These are phyloP conservation scores for Microbotryum saponariae DNA, from an alignment of 1,284 basidiomycete genomes.

Conservation along the genomic window DNA sequence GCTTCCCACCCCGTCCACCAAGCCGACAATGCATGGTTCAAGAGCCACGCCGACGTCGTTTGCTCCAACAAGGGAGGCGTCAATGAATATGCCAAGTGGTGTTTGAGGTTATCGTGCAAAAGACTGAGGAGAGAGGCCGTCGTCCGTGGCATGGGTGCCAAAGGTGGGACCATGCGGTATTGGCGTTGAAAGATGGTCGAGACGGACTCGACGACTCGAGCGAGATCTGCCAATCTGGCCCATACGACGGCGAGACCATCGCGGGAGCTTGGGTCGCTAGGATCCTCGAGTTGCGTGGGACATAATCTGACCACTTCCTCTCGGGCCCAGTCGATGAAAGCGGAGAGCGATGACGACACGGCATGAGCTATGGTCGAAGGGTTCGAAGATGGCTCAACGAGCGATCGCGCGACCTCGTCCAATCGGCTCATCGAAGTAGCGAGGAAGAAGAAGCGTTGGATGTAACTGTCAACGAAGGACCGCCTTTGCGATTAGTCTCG, in stretches of 20 bases:
- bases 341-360: constrained; percentile 1
- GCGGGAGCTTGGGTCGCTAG: background rate
- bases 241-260: background rate
- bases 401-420: constrained; percentile 2
- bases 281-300: too few relatives aligned
- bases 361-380: constrained; percentile 1
- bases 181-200: background rate
- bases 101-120: background rate
- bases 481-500: background rate
- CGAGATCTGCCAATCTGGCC: background rate
- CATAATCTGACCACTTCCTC: background rate
- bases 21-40: background rate
- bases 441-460: constrained; percentile 4
- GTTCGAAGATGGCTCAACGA: background rate
- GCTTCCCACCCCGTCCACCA: constrained; percentile 6
- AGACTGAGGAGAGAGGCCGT: constrained; percentile 1
- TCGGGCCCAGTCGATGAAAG: constrained; percentile 2
- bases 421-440: constrained; percentile 2
- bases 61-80: constrained; percentile 4
- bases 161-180: background rate
- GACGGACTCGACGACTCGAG: background rate
- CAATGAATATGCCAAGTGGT: constrained; percentile 1
- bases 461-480: background rate
- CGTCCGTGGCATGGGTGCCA: background rate
- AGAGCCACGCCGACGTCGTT: constrained; percentile 4